Evolutionary conservation across 768 basidiomycete species (phyloP), one percentile per base, ranked within the genome.

Genomic region (Tulasnella sp.): DNA sequence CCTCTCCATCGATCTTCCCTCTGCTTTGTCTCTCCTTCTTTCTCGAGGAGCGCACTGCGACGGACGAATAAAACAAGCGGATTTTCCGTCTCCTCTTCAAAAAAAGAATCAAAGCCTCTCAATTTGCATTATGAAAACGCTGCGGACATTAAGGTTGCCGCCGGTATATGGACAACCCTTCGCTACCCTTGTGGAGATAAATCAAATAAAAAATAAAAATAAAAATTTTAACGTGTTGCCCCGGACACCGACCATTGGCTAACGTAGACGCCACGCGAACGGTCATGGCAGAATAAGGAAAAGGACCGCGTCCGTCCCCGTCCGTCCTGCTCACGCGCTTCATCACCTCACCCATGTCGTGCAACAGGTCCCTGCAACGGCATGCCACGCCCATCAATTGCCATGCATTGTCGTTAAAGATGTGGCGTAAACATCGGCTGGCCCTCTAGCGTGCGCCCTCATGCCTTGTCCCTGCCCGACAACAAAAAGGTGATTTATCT

Each of bases 81-180:
- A 44, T 44, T 44, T 44, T 44, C 44, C 16, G 44, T 1, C 52
- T 52, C 52, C 52, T 36, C 31, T 14, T 27, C 31, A 8, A 12
- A 27, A 68, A 19, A 31, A 58, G 12, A 68, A n/a, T 27, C 4
- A 31, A 62, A 19, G 34, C 62, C 62, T 68, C 62, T 16, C n/a
- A 31, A 68, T 36, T 36, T 31, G 34, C 27, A 68, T 36, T 68
- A 27, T 36, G 31, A 68, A 36, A 36, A 62, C 18, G 21, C 24
- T 18, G 52, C 62, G 62, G 62, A 68, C 34, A 68, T 68, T 27
- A 68, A 68, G 62, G 62, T 68, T 68, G 62, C 62, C 62, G 62
- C 62, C 62, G 62, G 62, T 27, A 68, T 68, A 68, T 68, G 62
- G 62, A 68, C 62, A 68, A 68, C 62, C 62, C 31, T 62, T 58